Conservation (phyloP, 2,329 filamentous ascomycete species). For the Fusarium algeriense region DNA sequence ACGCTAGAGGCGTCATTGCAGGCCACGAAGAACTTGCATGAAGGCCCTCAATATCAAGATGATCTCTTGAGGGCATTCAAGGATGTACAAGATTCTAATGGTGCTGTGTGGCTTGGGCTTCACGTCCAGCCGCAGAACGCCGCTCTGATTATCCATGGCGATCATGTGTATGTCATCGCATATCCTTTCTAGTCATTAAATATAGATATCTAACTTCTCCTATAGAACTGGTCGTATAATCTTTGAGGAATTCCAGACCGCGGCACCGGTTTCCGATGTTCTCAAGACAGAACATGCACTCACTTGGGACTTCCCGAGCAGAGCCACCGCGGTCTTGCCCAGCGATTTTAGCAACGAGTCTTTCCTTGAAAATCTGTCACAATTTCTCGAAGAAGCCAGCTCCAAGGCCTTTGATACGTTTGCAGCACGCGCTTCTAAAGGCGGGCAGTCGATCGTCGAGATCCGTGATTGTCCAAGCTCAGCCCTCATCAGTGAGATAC, state of each 20-base stretch:
- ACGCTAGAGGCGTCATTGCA: no score
- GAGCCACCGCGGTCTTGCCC: slow-evolving; percentile 60
- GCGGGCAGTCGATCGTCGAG: slow-evolving; percentile 62
- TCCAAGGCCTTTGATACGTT: slow-evolving; percentile 66
- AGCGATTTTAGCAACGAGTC: slow-evolving; percentile 36
- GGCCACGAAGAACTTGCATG: no score
- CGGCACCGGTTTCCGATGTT: slow-evolving; percentile 63
- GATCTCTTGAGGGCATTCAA: no score
- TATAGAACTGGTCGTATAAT: slow-evolving; percentile 35
- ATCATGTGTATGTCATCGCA: slow-evolving; percentile 17
- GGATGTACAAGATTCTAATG: no score
- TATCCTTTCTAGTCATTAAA: not conserved
- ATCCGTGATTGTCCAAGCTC: slow-evolving; percentile 70
- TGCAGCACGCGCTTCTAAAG: slow-evolving; percentile 65
- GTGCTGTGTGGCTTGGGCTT: slow-evolving; percentile 27
- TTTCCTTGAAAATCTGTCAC: slow-evolving; percentile 63
- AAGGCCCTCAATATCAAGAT: no score
- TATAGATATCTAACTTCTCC: slow-evolving; percentile 23
- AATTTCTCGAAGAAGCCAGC: slow-evolving; percentile 69
- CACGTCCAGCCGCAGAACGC: slow-evolving; percentile 50
- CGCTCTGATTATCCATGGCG: slow-evolving; percentile 45
- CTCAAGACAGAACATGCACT: slow-evolving; percentile 64
- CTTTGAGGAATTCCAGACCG: slow-evolving; percentile 71
- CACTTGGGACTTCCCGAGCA: slow-evolving; percentile 70
- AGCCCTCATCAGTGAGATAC: slow-evolving; percentile 67